phyloP scores from a whole-genome alignment of 1,284 basidiomycete species.

The Apiotrichum brassicae region DNA sequence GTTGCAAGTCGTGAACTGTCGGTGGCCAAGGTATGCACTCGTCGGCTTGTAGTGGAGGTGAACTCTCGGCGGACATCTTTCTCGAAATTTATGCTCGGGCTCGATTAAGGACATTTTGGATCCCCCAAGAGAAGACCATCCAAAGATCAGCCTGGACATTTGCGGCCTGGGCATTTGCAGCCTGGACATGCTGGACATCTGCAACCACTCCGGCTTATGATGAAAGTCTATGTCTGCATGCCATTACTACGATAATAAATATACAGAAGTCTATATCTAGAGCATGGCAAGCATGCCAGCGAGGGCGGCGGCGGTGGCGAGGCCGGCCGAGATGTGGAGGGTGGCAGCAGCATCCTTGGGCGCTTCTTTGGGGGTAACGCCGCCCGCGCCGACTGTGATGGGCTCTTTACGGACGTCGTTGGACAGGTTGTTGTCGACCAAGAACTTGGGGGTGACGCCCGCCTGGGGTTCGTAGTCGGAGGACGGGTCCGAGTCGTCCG shows the following conservation, averaged over 20 bases:
- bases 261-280: background rate
- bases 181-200: too few relatives aligned
- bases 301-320: background rate
- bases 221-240: background rate
- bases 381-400: background rate
- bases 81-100: background rate
- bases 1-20: background rate
- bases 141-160: too few relatives aligned
- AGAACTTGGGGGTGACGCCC: constrained; percentile 28
- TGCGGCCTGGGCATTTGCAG: too few relatives aligned
- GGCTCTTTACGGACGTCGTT: constrained; percentile 3
- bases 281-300: background rate
- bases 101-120: background rate
- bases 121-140: too few relatives aligned
- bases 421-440: constrained; percentile 19
- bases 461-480: constrained; percentile 15
- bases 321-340: background rate
- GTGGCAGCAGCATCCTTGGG: background rate
- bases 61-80: background rate
- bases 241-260: background rate
- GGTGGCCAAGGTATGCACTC: background rate
- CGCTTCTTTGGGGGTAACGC: background rate
- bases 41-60: background rate
- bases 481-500: constrained; percentile 22
- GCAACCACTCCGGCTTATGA: too few relatives aligned